A percentile compares a stretch with the other conserved stretches of the same genome.
Evolutionary conservation across 805 yeast species (phyloP).

Genomic region (Novakomyces olei): DNA sequence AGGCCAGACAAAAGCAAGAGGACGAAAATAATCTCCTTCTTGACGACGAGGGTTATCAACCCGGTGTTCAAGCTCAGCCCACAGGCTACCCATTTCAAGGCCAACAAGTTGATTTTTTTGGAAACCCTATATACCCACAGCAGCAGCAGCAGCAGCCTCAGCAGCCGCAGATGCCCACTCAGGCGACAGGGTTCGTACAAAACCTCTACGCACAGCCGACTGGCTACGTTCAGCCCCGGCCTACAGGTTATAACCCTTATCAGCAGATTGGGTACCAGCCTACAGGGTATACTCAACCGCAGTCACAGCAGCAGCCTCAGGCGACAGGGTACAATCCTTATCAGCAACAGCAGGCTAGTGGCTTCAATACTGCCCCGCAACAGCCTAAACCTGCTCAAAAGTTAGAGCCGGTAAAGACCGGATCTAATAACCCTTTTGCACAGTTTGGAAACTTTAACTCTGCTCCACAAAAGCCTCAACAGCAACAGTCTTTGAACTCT

Average conservation of each 20-base stretch:
- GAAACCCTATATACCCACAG: conserved; percentile 32
- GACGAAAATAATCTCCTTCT: neutral
- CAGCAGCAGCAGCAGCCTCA: conserved; percentile 11
- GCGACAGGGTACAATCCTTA: conserved; percentile 2
- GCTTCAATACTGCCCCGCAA: conserved; percentile 8
- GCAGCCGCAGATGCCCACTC: conserved; percentile 6
- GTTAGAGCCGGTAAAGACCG: conserved; percentile 39
- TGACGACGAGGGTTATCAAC: conserved; percentile 11
- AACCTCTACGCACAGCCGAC: conserved; percentile 3
- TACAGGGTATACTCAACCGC: conserved; percentile 10
- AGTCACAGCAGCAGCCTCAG: conserved; percentile 5
- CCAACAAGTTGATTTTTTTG: conserved; percentile 33
- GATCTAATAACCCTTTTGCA: conserved; percentile 65
- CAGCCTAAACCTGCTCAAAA: conserved; percentile 15
- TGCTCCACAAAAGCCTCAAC: neutral
- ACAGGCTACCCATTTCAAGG: too few relatives aligned
- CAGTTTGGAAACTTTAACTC: conserved; percentile 5
- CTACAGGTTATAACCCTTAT: conserved; percentile 6
- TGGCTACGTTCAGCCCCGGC: conserved; percentile 1
- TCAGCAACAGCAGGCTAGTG: conserved; percentile 16
- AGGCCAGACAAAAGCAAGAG: conserved; percentile 17
- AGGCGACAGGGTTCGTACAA: neutral
- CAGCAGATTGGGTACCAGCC: conserved; percentile 2
- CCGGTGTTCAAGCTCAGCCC: too few relatives aligned
- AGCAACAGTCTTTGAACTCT: conserved; percentile 1